Percentiles rank a stretch among this genome's conserved stretches.
phyloP scores from a whole-genome alignment of 139 green algal species.

The Zygnema circumcarinatum region DNA sequence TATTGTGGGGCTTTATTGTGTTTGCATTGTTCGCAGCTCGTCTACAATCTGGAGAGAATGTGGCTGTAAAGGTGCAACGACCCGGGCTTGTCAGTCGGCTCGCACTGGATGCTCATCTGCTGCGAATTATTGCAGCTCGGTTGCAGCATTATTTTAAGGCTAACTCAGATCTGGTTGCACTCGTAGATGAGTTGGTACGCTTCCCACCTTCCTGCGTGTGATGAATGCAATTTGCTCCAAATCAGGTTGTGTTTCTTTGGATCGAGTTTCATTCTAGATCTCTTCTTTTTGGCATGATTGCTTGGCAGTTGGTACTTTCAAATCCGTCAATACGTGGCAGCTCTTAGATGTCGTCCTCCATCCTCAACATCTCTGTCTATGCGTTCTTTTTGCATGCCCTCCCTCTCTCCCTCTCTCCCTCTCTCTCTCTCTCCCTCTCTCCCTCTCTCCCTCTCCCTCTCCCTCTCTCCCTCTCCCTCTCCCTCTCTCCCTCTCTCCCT shows the following conservation, averaged over 20 bases:
- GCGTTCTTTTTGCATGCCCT: no score
- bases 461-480: slow-evolving; percentile 5
- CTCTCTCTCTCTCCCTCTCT: slow-evolving; percentile 13
- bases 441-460: slow-evolving; percentile 5
- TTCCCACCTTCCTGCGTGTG: not conserved
- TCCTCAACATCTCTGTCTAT: no score
- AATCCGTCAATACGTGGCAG: no score
- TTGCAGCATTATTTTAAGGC: slow-evolving; percentile 30
- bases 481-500: not conserved
- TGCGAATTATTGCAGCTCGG: slow-evolving; percentile 12
- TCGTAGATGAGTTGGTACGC: slow-evolving; percentile 93
- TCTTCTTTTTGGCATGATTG: no score
- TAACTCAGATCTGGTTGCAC: slow-evolving; percentile 71
- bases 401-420: no score
- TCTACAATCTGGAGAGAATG: slow-evolving; percentile 70
- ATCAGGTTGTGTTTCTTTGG: no score
- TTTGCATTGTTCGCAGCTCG: no score
- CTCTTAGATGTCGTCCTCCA: no score
- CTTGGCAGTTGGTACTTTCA: no score
- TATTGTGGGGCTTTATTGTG: no score
- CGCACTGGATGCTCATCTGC: slow-evolving; percentile 66
- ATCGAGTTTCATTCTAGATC: no score
- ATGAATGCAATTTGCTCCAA: no score
- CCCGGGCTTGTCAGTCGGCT: slow-evolving; percentile 88
- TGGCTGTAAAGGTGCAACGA: slow-evolving; percentile 96